Conservation (phyloP, 371 early-diverging fungal genomes). For the Mortierella sp. region DNA sequence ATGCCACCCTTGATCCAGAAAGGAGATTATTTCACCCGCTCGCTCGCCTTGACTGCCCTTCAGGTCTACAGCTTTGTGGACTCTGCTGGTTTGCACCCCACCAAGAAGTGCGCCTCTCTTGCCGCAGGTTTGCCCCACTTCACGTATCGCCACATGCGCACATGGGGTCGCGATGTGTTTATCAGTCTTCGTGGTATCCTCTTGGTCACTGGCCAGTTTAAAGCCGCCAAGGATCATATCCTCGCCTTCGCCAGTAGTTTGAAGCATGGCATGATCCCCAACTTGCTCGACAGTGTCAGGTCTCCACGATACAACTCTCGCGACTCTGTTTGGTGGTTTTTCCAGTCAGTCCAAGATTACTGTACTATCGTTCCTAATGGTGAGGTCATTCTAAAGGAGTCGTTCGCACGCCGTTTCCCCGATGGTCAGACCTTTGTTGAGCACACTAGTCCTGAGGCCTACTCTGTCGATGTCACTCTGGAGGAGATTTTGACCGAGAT, state of each 20-base stretch:
- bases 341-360: constrained; percentile 92
- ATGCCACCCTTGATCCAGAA: constrained; percentile 74
- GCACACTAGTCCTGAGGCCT: constrained; percentile 73
- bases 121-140: constrained; percentile 99
- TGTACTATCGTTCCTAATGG: constrained; percentile 85
- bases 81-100: constrained; percentile 87
- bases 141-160: constrained; percentile 91
- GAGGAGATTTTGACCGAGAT: constrained; percentile 94
- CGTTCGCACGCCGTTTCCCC: constrained; percentile 89
- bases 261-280: constrained; percentile 96
- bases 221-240: constrained; percentile 88
- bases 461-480: constrained; percentile 73
- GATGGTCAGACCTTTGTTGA: constrained; percentile 80
- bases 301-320: constrained; percentile 96
- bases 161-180: constrained; percentile 98
- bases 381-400: constrained; percentile 74
- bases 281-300: constrained; percentile 90
- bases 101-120: constrained; percentile 69
- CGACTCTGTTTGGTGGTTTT: constrained; percentile 97
- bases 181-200: constrained; percentile 92
- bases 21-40: constrained; percentile 78
- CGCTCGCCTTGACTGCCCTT: constrained; percentile 83
- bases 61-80: constrained; percentile 86
- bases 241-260: constrained; percentile 92
- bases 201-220: constrained; percentile 85